These are phyloP conservation scores for Lentinula detonsa DNA, from an alignment of 768 basidiomycete genomes.

Conservation along the genomic window DNA sequence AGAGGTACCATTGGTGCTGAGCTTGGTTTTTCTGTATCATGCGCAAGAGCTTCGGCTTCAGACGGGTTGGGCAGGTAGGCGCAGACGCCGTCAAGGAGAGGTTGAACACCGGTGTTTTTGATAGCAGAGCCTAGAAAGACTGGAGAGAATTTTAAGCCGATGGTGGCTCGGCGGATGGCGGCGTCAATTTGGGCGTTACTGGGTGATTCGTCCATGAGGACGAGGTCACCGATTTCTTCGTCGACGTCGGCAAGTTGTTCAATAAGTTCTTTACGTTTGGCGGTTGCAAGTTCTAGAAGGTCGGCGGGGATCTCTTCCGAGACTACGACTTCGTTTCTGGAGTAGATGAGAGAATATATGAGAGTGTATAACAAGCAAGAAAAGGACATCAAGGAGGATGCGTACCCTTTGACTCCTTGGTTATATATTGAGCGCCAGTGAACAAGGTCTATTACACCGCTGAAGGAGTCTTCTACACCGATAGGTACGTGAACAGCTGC, in stretches of 20 bases:
- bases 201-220: constrained; percentile 80
- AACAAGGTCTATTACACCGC: constrained; percentile 91
- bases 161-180: constrained; percentile 87
- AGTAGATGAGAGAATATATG: background rate
- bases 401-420: constrained; percentile 89
- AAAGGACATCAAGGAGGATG: constrained; percentile 7
- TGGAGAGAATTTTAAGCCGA: constrained; percentile 86
- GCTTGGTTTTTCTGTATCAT: constrained; percentile 69
- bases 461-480: constrained; percentile 79
- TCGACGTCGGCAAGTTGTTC: constrained; percentile 97
- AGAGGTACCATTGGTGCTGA: constrained; percentile 69
- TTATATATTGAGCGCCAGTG: constrained; percentile 94
- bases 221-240: constrained; percentile 87
- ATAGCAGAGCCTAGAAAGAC: constrained; percentile 97
- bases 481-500: constrained; percentile 97
- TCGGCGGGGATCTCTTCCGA: constrained; percentile 83
- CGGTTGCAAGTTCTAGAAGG: constrained; percentile 65
- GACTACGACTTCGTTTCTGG: constrained; percentile 70
- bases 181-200: constrained; percentile 65
- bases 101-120: constrained; percentile 95
- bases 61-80: constrained; percentile 89
- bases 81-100: constrained; percentile 91
- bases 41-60: constrained; percentile 72
- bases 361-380: background rate
- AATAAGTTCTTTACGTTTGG: constrained; percentile 87